Conservation (phyloP, 331 rosid species). For the Stylosanthes scabra region DNA sequence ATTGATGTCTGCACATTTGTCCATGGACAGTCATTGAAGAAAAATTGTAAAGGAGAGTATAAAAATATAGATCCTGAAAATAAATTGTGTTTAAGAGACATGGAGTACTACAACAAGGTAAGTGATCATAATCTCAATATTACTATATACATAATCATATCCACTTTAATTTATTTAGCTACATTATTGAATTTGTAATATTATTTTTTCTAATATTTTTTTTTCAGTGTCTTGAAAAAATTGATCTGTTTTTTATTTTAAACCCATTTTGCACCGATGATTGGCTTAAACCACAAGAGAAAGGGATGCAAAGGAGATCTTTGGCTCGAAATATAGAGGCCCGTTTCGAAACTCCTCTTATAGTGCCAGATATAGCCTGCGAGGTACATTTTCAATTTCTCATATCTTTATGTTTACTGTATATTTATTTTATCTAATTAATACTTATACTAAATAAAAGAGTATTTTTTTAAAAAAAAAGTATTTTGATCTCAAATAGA, state of each 20-base stretch:
- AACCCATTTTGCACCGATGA: background rate
- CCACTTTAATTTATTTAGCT: no score
- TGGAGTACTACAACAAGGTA: conserved; percentile 37
- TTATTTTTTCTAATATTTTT: no score
- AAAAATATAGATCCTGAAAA: background rate
- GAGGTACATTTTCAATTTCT: conserved; percentile 13
- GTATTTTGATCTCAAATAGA: no score
- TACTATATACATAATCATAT: no score
- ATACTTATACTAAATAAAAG: no score
- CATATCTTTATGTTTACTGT: no score
- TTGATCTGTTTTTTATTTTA: background rate
- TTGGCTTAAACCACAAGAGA: background rate
- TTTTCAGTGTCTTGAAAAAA: conserved; percentile 30
- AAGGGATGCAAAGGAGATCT: conserved; percentile 11
- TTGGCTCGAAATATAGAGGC: background rate
- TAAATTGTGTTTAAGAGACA: conserved; percentile 33
- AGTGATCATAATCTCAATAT: background rate
- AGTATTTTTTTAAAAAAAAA: no score
- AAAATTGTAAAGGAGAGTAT: conserved; percentile 44
- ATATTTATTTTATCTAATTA: no score
- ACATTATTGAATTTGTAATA: no score
- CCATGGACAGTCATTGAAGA: conserved; percentile 38
- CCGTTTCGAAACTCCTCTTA: background rate
- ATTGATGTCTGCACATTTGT: no score
- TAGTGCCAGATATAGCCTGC: conserved; percentile 19